A percentile compares a stretch with the other conserved stretches of the same genome.
Conservation (phyloP, 225 moss, liverwort and hornwort genomes). For the Asterella californica region DNA sequence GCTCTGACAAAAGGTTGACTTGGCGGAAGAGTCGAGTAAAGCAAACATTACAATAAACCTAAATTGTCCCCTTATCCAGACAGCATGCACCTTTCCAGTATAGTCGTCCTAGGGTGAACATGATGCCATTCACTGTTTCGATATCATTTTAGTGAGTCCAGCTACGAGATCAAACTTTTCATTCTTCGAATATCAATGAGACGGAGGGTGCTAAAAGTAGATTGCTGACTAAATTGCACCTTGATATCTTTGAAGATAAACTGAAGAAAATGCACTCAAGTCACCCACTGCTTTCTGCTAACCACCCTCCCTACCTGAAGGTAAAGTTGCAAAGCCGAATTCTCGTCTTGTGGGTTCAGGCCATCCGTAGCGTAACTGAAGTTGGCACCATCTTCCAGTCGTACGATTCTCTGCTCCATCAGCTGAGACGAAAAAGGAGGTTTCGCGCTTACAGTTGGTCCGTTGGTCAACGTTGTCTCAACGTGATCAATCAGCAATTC, state of each 20-base stretch:
- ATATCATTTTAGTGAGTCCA: no score
- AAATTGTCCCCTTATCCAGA: neutral
- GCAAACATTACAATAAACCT: neutral
- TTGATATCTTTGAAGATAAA: neutral
- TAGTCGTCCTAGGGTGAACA: no score
- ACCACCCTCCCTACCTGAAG: slow-evolving; percentile 58
- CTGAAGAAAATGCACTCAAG: no score
- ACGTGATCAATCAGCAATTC: slow-evolving; percentile 60
- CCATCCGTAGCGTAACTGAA: slow-evolving; percentile 66
- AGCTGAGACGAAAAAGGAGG: slow-evolving; percentile 84
- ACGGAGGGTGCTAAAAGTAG: neutral
- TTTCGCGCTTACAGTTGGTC: slow-evolving; percentile 59
- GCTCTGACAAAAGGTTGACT: neutral
- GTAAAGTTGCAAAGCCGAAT: slow-evolving; percentile 90
- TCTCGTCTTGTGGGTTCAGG: slow-evolving; percentile 87
- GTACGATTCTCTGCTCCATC: slow-evolving; percentile 85
- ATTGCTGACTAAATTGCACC: neutral
- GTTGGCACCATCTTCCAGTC: slow-evolving; percentile 65
- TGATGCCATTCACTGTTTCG: no score
- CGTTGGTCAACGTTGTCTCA: slow-evolving; percentile 63
- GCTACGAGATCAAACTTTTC: neutral
- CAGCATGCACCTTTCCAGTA: neutral
- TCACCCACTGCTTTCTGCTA: no score
- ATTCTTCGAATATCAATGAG: neutral
- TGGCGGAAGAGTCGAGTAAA: neutral